phyloP scores from a whole-genome alignment of 257 asterid genomes.

The Nicotiana sylvestris region DNA sequence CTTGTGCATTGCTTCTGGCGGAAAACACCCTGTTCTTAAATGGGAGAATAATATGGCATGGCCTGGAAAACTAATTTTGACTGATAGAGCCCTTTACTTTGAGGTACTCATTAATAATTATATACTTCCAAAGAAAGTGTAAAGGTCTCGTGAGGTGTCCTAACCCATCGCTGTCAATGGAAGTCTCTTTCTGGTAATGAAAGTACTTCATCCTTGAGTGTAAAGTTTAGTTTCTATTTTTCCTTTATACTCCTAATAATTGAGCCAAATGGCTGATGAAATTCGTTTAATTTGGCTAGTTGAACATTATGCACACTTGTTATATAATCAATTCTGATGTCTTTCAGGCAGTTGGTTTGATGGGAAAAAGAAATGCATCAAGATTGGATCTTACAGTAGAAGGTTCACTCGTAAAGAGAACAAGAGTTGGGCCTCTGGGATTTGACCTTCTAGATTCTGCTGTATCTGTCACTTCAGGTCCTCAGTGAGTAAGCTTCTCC shows the following conservation, averaged over 20 bases:
- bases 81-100: constrained; percentile 84
- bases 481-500: constrained; percentile 97
- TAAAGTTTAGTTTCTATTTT: neutral
- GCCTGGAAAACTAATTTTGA: constrained; percentile 91
- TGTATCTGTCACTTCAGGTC: constrained; percentile 62
- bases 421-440: constrained; percentile 92
- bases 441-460: constrained; percentile 94
- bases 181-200: neutral
- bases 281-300: neutral
- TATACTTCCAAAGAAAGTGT: neutral
- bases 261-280: neutral
- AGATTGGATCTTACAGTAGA: constrained; percentile 76
- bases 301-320: neutral
- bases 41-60: constrained; percentile 92
- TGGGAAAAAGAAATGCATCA: constrained; percentile 45
- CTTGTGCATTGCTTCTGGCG: constrained; percentile 81
- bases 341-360: constrained; percentile 55
- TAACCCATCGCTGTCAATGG: neutral
- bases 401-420: constrained; percentile 51
- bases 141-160: neutral
- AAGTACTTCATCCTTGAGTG: neutral
- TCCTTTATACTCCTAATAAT: neutral
- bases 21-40: constrained; percentile 89
- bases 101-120: constrained; percentile 49
- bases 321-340: constrained; percentile 13